Evolutionary conservation across 2,329 filamentous ascomycete genomes (phyloP), one percentile per base, ranked within the genome.

Genomic region (Sporothrix brunneoviolacea): DNA sequence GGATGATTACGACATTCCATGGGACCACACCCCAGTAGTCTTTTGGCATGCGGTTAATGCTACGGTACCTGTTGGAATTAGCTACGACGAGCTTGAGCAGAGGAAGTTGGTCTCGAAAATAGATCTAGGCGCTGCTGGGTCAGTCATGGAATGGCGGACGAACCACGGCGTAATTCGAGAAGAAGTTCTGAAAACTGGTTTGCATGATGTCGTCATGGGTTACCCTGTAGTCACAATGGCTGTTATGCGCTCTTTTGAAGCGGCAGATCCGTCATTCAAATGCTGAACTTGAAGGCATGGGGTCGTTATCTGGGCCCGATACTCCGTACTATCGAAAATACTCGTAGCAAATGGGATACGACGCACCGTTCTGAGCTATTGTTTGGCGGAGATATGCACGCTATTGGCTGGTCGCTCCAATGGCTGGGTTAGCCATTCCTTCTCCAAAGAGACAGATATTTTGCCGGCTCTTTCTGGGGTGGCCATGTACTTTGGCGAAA

Each of bases 21-120:
- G 66, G 64, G 58, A 63, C 4, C 76, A 80, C 57, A 76, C 69
- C 7, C 66, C 76, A 21, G 58, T 67, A 9, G 42, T 80, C 8
- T 80, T 76, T 57, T 76, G 75, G 74, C 69, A 79, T 54, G 76
- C 76, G 0, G 72, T 78, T 3, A 79, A 75, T 54, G 76, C 75
- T 1, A 69, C 72, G 0, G 51, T 58, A 2, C 51, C 64, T 0
- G 43, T 45, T 0, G 66, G 62, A 0, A 67, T 76, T 8, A 66
- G 57, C 4, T 69, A 65, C 32, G 70, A 73, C 1, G 69, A 75
- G 3, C 60, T 80, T 1, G 71, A 75, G 33, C 51, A 60, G 18
- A 63, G 68, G 51, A 81, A 77, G 55, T 0, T 40, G 35, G 44
- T 19, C 8, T 12, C 9, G 8, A 32, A 27, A 48, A 15, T 35